A percentile compares a stretch with the other conserved stretches of the same genome.
These are phyloP conservation scores for Orobanche coerulescens DNA, from an alignment of 257 asterid species.

Conservation along the genomic window DNA sequence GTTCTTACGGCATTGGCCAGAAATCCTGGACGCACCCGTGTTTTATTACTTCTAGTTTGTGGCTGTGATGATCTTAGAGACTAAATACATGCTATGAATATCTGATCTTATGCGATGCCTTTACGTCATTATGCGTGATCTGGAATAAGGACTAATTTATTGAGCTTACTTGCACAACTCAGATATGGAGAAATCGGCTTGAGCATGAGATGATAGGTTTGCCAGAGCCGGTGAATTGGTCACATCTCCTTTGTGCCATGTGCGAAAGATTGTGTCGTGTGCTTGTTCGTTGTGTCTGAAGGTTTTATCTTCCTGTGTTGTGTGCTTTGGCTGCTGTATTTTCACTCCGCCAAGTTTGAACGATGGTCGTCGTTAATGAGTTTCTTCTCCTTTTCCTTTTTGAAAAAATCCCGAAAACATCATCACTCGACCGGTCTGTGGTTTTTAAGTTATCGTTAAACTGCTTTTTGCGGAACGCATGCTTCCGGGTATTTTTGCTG, in stretches of 20 bases:
- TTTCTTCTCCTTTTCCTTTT: slow-evolving; percentile 23
- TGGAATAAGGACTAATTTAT: background rate
- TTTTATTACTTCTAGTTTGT: background rate
- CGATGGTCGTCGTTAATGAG: slow-evolving; percentile 29
- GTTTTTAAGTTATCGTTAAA: slow-evolving; percentile 11
- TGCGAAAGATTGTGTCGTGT: slow-evolving; percentile 26
- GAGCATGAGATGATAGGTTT: too few species aligned
- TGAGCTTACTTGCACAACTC: slow-evolving; percentile 20
- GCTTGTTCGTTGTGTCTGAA: slow-evolving; percentile 24
- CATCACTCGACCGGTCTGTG: slow-evolving; percentile 20
- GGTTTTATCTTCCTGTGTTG: slow-evolving; percentile 19
- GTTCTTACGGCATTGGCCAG: too few species aligned
- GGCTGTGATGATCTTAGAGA: slow-evolving; percentile 1
- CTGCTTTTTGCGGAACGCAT: slow-evolving; percentile 20
- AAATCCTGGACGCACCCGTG: too few species aligned
- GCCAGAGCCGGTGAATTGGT: slow-evolving; percentile 20
- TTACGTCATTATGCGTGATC: background rate
- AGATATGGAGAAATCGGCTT: slow-evolving; percentile 51
- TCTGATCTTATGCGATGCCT: background rate
- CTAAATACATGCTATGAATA: background rate
- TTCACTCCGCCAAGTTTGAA: slow-evolving; percentile 28
- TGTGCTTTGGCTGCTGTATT: slow-evolving; percentile 28
- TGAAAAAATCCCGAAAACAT: slow-evolving; percentile 15
- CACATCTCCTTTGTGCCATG: slow-evolving; percentile 19
- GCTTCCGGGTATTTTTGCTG: slow-evolving; percentile 16